These are phyloP conservation scores for Clavulina sp. DNA, from an alignment of 768 basidiomycete species.

Conservation along the genomic window DNA sequence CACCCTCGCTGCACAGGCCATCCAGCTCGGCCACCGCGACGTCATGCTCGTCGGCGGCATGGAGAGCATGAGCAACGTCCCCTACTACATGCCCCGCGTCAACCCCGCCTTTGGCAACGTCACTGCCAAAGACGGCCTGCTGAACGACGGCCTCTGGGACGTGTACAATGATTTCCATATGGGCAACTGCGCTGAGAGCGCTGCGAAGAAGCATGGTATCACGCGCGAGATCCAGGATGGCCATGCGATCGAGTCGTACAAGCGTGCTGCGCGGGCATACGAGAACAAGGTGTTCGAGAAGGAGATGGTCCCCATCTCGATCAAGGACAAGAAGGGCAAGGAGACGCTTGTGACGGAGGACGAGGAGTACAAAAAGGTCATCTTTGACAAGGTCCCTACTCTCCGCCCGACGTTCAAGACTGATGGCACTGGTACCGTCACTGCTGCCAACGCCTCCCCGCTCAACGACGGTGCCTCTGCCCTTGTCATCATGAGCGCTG, in stretches of 20 bases:
- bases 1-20: slow-evolving; percentile 83
- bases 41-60: slow-evolving; percentile 91
- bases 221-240: slow-evolving; percentile 74
- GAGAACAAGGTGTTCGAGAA: slow-evolving; percentile 63
- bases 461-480: slow-evolving; percentile 95
- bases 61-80: slow-evolving; percentile 99
- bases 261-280: slow-evolving; percentile 86
- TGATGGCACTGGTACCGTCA: slow-evolving; percentile 79
- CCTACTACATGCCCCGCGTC: slow-evolving; percentile 68
- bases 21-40: slow-evolving; percentile 67
- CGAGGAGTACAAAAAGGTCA: slow-evolving; percentile 94
- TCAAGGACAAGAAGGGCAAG: slow-evolving; percentile 83
- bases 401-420: slow-evolving; percentile 81
- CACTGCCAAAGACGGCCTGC: slow-evolving; percentile 69
- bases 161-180: slow-evolving; percentile 96
- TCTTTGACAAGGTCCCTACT: slow-evolving; percentile 83
- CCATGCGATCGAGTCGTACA: slow-evolving; percentile 90
- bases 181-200: slow-evolving; percentile 89
- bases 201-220: slow-evolving; percentile 68
- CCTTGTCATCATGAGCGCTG: slow-evolving; percentile 83
- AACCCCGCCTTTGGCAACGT: slow-evolving; percentile 83
- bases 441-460: slow-evolving; percentile 89
- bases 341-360: slow-evolving; percentile 82
- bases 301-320: slow-evolving; percentile 77
- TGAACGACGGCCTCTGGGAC: slow-evolving; percentile 89